Percentiles rank a stretch among this genome's conserved stretches.
Conservation (phyloP, 148 eudicot species). For the Talinum fruticosum region DNA sequence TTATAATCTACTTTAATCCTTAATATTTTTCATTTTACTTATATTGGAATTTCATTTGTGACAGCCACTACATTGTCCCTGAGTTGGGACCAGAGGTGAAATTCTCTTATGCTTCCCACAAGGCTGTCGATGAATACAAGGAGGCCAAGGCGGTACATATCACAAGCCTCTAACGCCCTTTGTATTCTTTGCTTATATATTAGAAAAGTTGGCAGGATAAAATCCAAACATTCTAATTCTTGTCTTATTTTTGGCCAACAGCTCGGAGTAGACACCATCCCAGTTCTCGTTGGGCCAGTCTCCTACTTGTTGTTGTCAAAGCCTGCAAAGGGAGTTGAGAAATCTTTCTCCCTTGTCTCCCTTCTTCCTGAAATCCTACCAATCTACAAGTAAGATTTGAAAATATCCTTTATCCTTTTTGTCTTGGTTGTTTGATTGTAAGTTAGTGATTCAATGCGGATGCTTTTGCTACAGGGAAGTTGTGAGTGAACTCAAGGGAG, state of each 20-base stretch:
- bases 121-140: slow-evolving; percentile 76
- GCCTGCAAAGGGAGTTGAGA: slow-evolving; percentile 96
- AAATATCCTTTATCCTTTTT: neutral
- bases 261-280: slow-evolving; percentile 87
- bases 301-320: slow-evolving; percentile 77
- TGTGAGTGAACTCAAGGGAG: slow-evolving; percentile 76
- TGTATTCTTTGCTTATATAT: too few relatives aligned
- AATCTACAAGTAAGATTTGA: slow-evolving; percentile 68
- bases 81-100: slow-evolving; percentile 77
- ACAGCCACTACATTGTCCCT: slow-evolving; percentile 87
- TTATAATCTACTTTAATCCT: too few relatives aligned
- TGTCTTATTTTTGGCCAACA: slow-evolving; percentile 26
- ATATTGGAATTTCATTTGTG: slow-evolving; percentile 15
- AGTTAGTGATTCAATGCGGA: too few relatives aligned
- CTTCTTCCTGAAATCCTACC: slow-evolving; percentile 79
- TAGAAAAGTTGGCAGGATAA: too few relatives aligned
- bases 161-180: too few relatives aligned
- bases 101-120: slow-evolving; percentile 79
- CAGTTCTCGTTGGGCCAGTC: slow-evolving; percentile 82
- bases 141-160: slow-evolving; percentile 66
- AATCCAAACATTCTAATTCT: too few relatives aligned
- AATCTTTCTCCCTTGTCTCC: slow-evolving; percentile 70
- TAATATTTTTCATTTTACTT: neutral
- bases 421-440: too few relatives aligned
- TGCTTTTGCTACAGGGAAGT: slow-evolving; percentile 62